Evolutionary conservation across 1,139 yeast species (phyloP), one percentile per base, ranked within the genome.

Genomic region (Pichia sp.): DNA sequence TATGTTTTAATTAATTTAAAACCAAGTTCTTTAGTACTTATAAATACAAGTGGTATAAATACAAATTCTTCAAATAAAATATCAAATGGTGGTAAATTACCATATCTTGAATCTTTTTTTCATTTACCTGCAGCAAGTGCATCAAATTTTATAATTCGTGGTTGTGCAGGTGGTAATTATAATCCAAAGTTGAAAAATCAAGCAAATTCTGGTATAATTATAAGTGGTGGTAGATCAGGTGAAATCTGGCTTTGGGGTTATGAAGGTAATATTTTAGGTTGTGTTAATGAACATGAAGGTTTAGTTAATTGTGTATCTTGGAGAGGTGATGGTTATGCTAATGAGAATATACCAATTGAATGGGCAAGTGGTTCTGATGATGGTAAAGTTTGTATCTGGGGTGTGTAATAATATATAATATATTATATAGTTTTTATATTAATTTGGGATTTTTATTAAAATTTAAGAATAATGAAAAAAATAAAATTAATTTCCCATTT

Each of bases 221-320:
- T 86, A 25, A 81, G 90, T 57, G 97, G 97, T 1, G 81, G 94
- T 42, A 94, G 86, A 59, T 94, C 87, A 61, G 89, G 92, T 0
- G 73, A 76, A 51, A 75, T 88, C 4, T 88, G 83, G 65, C 70
- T 89, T 6, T 89, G 96, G 96, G 87, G 86, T 58, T 72, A 85
- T 39, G 74, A 75, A 47, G 92, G 95, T 5, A 81, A 83, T 51
- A 72, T 88, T 32, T 68, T 89, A 3, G 81, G 82, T 9, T 75
- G 73, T 2, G 59, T 82, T 36, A 67, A 74, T 7, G 96, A 86
- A 0, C 97, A 92, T 61, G 67, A 66, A 18, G 80, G 80, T 1
- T 71, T 81, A 44, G 83, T 88, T 51, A 86, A 84, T 61, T 77
- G 85, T 45, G 94, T 89, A 5, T 80, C 83, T 51, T 89, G 95